Evolutionary conservation across 208 protist species (phyloP), one percentile per base, ranked within the genome.

Genomic region (Perkinsela sp.): DNA sequence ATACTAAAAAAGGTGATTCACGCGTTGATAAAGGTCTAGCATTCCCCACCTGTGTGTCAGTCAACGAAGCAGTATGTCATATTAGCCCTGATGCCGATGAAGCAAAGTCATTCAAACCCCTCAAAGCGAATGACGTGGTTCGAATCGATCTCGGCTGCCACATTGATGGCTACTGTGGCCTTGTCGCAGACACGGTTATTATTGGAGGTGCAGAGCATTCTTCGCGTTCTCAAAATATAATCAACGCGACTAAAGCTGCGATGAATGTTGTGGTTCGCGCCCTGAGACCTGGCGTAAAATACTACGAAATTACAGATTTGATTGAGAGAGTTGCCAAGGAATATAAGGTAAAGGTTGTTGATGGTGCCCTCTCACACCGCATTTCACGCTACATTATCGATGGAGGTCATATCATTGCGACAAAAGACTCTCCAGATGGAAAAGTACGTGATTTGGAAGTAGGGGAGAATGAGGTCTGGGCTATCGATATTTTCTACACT

Each of bases 131-230:
- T 66, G 96, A 98, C 79, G 79, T 98, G 2, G 93, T 97, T 66
- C 97, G 98, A 80, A 91, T 97, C 80, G 96, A 99, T 78, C 82
- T 99, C 1, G 96, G 95, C 68, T 85, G 90, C 68, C 96, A 99
- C 32, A 80, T 99, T 28, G 95, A 98, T 72, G 96, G 96, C 67
- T 98, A 94, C 85, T 89, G 91, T 72, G 88, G 93, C 15, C 76
- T 94, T 67, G 88, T 90, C 28, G 95, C 95, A 1, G 93, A 97
- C 79, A 98, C 95, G 1, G 78, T 96, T 67, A 81, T 97, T 69
- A 79, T 94, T 32, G 80, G 80, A 67, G 83, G 87, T 57, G 75
- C 87, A 32, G 78, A 80, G 71, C 72, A 77, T 28, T 88, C 92
- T 22, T 92, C 91, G 32, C 90, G 87, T 71, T 77, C 77, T 1